These are phyloP conservation scores for Puccinia coronata DNA, from an alignment of 1,284 basidiomycete genomes.

Conservation along the genomic window DNA sequence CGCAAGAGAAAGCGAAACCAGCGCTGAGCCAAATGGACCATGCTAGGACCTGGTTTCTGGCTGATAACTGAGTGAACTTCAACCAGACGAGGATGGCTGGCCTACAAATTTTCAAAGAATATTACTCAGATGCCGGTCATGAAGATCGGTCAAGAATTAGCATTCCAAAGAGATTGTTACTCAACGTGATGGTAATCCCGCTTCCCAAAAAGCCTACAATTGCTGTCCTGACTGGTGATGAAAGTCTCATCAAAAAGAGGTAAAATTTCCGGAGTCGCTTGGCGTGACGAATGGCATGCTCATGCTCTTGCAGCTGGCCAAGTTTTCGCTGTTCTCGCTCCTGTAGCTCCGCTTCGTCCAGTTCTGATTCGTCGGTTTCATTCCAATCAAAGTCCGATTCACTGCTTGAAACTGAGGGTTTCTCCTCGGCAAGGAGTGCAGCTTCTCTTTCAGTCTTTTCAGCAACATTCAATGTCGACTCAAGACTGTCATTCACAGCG, in stretches of 20 bases:
- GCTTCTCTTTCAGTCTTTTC: neutral
- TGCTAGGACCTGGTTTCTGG: slow-evolving; percentile 20
- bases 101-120: neutral
- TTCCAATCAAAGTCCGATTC: slow-evolving; percentile 28
- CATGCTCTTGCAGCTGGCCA: neutral
- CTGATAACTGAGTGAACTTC: neutral
- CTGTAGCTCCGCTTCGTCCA: slow-evolving; percentile 24
- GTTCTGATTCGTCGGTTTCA: slow-evolving; percentile 40
- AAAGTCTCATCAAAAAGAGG: slow-evolving; percentile 20
- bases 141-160: too few species aligned
- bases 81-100: slow-evolving; percentile 25
- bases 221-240: neutral
- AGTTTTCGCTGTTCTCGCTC: slow-evolving; percentile 14
- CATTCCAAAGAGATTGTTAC: neutral
- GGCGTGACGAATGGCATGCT: too few species aligned
- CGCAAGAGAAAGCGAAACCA: slow-evolving; percentile 18
- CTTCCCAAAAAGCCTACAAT: slow-evolving; percentile 17
- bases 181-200: slow-evolving; percentile 30
- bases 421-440: neutral
- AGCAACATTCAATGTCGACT: neutral
- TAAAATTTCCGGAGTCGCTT: slow-evolving; percentile 33
- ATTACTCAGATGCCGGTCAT: neutral
- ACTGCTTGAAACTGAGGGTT: neutral
- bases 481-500: slow-evolving; percentile 8
- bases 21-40: slow-evolving; percentile 35